These are phyloP conservation scores for Aspergillus eucalypticola DNA, from an alignment of 2,329 filamentous ascomycete species.

Conservation along the genomic window DNA sequence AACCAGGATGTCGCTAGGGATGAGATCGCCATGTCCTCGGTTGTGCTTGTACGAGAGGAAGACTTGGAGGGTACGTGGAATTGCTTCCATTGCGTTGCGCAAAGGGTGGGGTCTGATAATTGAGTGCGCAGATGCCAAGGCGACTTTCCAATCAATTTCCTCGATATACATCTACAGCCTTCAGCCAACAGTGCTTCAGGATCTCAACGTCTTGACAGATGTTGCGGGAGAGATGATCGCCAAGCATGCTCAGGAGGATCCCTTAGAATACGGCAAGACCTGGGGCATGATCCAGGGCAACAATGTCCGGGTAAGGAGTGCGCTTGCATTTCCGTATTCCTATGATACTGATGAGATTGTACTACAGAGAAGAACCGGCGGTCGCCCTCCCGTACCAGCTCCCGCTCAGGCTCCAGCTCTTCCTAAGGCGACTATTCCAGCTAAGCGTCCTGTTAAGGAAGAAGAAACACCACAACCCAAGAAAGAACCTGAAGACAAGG, in stretches of 20 bases:
- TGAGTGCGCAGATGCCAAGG: constrained; percentile 58
- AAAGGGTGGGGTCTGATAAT: not conserved
- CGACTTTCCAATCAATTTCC: constrained; percentile 69
- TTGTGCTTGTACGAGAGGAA: constrained; percentile 72
- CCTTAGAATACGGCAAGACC: constrained; percentile 57
- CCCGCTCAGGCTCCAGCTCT: constrained; percentile 31
- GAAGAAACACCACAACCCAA: constrained; percentile 25
- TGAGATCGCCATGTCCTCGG: constrained; percentile 55
- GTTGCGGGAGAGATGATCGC: constrained; percentile 64
- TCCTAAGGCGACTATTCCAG: constrained; percentile 37
- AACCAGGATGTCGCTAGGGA: constrained; percentile 54
- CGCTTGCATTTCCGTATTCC: not conserved
- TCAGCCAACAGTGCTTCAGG: constrained; percentile 68
- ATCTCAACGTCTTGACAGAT: constrained; percentile 71
- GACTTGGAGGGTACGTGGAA: constrained; percentile 62
- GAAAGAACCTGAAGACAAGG: constrained; percentile 25
- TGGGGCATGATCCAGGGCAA: constrained; percentile 77
- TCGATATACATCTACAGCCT: constrained; percentile 89
- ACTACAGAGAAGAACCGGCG: constrained; percentile 50
- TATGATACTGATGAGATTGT: not conserved
- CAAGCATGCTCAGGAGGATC: constrained; percentile 60
- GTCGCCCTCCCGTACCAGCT: constrained; percentile 38
- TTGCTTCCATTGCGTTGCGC: not conserved
- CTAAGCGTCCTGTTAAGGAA: constrained; percentile 43
- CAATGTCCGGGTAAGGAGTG: constrained; percentile 56